Percentiles rank a stretch among this genome's conserved stretches.
Conservation (phyloP, 352 stramenopile species). For the Pseudoperonospora humuli region DNA sequence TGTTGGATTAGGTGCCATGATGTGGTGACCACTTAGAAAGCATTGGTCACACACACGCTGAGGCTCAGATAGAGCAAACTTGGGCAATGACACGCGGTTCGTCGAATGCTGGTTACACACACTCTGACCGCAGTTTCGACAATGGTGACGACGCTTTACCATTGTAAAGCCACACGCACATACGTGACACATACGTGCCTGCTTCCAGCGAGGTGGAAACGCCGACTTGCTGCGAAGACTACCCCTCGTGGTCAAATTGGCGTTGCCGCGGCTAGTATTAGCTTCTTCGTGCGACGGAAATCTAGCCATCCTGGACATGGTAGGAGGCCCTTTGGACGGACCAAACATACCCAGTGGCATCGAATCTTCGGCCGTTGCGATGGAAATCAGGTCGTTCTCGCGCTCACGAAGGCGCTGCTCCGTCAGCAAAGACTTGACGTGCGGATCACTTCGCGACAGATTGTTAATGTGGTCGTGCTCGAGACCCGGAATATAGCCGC, state of each 20-base stretch:
- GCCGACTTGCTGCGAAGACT: slow-evolving; percentile 35
- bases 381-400: slow-evolving; percentile 56
- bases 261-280: slow-evolving; percentile 13
- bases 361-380: slow-evolving; percentile 42
- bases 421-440: slow-evolving; percentile 50
- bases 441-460: slow-evolving; percentile 24
- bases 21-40: slow-evolving; percentile 60
- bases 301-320: slow-evolving; percentile 14
- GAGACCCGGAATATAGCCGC: slow-evolving; percentile 5
- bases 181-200: slow-evolving; percentile 63
- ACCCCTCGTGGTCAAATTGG: slow-evolving; percentile 17
- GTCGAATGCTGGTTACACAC: slow-evolving; percentile 69
- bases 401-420: slow-evolving; percentile 57
- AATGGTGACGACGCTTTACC: slow-evolving; percentile 75
- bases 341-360: slow-evolving; percentile 28
- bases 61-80: slow-evolving; percentile 60
- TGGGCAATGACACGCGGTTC: slow-evolving; percentile 68
- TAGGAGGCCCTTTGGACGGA: slow-evolving; percentile 22
- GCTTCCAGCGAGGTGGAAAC: slow-evolving; percentile 72
- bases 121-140: slow-evolving; percentile 71
- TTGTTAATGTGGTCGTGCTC: slow-evolving; percentile 11
- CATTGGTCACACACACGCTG: slow-evolving; percentile 78
- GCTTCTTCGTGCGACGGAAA: slow-evolving; percentile 21
- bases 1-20: slow-evolving; percentile 25
- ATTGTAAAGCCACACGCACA: slow-evolving; percentile 52